These are phyloP conservation scores for Jatropha multifida DNA, from an alignment of 441 rosid species.

Conservation along the genomic window DNA sequence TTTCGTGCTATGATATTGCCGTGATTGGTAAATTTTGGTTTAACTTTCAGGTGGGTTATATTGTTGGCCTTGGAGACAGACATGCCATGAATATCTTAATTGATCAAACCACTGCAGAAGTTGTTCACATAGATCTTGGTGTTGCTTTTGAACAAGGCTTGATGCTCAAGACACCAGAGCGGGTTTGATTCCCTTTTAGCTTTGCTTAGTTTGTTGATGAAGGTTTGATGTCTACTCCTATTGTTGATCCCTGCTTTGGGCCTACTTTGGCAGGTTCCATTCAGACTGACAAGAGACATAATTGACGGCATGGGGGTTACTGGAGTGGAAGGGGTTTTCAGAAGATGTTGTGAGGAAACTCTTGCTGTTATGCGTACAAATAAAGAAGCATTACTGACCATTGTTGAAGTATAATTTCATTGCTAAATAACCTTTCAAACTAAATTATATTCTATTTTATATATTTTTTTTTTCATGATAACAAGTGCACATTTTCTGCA, in stretches of 20 bases:
- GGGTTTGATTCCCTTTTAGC: constrained; percentile 44
- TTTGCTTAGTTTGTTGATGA: neutral
- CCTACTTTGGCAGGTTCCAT: constrained; percentile 68
- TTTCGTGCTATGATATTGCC: neutral
- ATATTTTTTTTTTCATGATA: constrained; percentile 6
- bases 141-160: constrained; percentile 99
- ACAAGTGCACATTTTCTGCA: constrained; percentile 37
- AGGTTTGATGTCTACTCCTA: constrained; percentile 13
- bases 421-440: neutral
- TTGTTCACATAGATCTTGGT: constrained; percentile 99
- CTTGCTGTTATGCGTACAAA: constrained; percentile 93
- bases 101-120: constrained; percentile 98
- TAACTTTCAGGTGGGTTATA: constrained; percentile 81
- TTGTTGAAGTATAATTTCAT: constrained; percentile 69
- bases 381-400: constrained; percentile 94
- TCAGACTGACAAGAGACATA: constrained; percentile 93
- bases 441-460: neutral
- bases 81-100: constrained; percentile 93
- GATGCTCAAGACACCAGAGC: constrained; percentile 98
- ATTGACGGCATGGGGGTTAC: constrained; percentile 98
- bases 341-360: constrained; percentile 98
- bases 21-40: constrained; percentile 18
- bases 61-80: constrained; percentile 98
- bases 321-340: constrained; percentile 97
- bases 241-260: constrained; percentile 16